These are phyloP conservation scores for Plantago major DNA, from an alignment of 257 asterid species.

Conservation along the genomic window DNA sequence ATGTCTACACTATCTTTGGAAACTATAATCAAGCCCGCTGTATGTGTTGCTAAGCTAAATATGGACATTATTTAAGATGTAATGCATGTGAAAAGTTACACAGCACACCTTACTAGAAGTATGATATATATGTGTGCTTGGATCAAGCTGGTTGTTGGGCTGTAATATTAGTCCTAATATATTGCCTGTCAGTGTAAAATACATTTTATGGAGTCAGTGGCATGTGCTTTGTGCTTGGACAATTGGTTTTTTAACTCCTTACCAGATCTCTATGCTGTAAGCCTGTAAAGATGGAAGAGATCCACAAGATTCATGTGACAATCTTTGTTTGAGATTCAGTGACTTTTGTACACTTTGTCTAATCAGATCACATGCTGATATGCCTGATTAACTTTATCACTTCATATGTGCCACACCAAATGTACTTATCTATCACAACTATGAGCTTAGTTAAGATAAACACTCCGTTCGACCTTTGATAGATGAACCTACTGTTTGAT, in stretches of 20 bases:
- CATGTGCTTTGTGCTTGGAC: slow-evolving; percentile 30
- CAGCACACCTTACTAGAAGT: background rate
- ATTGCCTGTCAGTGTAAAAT: slow-evolving; percentile 4
- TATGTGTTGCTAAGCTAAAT: background rate
- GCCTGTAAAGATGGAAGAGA: slow-evolving; percentile 23
- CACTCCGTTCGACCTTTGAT: background rate
- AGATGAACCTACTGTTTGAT: background rate
- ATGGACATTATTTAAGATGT: no score
- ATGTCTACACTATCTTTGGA: background rate
- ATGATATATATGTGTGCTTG: slow-evolving; percentile 12
- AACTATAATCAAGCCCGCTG: background rate
- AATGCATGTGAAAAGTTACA: no score
- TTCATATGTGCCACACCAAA: background rate
- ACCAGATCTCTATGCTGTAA: slow-evolving; percentile 36
- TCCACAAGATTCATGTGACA: slow-evolving; percentile 18
- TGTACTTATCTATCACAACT: background rate
- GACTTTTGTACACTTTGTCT: no score
- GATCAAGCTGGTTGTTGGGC: slow-evolving; percentile 14
- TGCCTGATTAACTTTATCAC: background rate
- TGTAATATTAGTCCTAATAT: background rate
- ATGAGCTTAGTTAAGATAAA: background rate
- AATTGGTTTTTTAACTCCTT: slow-evolving; percentile 15
- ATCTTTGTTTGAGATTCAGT: background rate
- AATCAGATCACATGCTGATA: no score
- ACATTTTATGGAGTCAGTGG: slow-evolving; percentile 20